These are phyloP conservation scores for Kodamaea kakaduensis DNA, from an alignment of 805 yeast species.

Conservation along the genomic window DNA sequence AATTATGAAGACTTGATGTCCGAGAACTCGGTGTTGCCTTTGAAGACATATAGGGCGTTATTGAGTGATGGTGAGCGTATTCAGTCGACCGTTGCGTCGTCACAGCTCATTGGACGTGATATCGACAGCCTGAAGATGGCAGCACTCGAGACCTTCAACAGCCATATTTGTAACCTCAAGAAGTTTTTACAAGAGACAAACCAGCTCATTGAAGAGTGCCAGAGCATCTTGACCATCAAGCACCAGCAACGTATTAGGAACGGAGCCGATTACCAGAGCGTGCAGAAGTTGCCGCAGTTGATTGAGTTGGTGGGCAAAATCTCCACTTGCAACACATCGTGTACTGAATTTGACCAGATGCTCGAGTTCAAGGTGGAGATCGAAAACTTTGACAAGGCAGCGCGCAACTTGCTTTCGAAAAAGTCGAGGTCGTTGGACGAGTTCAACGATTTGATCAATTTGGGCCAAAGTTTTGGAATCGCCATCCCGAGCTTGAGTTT, in stretches of 20 bases:
- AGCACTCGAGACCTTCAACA: constrained; percentile 18
- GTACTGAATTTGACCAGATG: constrained; percentile 60
- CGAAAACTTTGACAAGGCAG: constrained; percentile 46
- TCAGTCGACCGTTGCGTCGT: constrained; percentile 32
- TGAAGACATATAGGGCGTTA: constrained; percentile 43
- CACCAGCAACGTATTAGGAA: constrained; percentile 47
- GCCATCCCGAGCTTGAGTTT: constrained; percentile 44
- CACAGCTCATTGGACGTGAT: constrained; percentile 4
- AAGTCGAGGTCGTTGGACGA: constrained; percentile 37
- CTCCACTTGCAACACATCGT: constrained; percentile 46
- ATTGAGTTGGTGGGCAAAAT: constrained; percentile 42
- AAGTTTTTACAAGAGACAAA: constrained; percentile 43
- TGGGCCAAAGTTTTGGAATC: constrained; percentile 60
- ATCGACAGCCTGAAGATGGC: constrained; percentile 1
- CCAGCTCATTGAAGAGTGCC: constrained; percentile 54
- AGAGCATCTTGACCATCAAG: constrained; percentile 46
- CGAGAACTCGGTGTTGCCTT: constrained; percentile 39
- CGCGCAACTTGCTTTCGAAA: constrained; percentile 35
- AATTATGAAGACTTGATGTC: constrained; percentile 40
- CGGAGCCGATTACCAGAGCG: constrained; percentile 18
- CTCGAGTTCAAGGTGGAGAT: constrained; percentile 51
- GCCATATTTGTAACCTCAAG: constrained; percentile 30
- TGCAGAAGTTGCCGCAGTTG: constrained; percentile 26
- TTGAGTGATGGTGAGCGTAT: constrained; percentile 55
- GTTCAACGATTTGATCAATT: constrained; percentile 47